Evolutionary conservation across 2,329 filamentous ascomycete genomes (phyloP).

Genomic region (Ambrosiella cleistominuta): DNA sequence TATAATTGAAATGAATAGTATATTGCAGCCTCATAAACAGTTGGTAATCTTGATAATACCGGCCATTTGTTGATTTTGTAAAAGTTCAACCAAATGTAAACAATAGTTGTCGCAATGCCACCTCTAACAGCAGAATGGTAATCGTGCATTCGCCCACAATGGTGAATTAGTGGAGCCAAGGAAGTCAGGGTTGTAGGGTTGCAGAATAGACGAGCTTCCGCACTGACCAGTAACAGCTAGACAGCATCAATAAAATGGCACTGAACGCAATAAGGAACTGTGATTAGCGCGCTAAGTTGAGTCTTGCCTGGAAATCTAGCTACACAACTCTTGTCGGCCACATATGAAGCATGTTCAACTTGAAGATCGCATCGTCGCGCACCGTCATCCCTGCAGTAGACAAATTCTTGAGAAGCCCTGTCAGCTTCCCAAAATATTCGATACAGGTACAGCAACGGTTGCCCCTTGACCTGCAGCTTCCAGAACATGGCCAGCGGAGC

Average conservation of each 20-base stretch:
- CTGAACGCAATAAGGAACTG: not conserved
- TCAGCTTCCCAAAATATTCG: not conserved
- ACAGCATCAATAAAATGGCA: not conserved
- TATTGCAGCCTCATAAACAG: too few species aligned
- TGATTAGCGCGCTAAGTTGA: not conserved
- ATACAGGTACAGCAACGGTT: not conserved
- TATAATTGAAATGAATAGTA: too few species aligned
- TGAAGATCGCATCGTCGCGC: not conserved
- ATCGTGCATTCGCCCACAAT: not conserved
- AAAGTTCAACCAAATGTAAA: too few species aligned
- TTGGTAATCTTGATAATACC: too few species aligned
- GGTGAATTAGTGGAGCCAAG: not conserved
- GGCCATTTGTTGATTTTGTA: too few species aligned
- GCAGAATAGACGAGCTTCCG: not conserved
- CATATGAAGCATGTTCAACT: not conserved
- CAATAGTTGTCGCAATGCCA: too few species aligned
- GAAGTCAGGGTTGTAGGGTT: conserved; percentile 3
- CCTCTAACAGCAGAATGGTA: too few species aligned
- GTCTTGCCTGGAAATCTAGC: not conserved
- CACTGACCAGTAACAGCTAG: not conserved
- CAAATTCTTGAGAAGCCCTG: not conserved
- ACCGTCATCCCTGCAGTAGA: not conserved
- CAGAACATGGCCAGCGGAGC: not conserved
- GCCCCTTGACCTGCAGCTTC: not conserved
- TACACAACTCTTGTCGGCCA: not conserved